Conservation (phyloP, 2,329 filamentous ascomycete genomes). For the Calonectria hawksworthii region DNA sequence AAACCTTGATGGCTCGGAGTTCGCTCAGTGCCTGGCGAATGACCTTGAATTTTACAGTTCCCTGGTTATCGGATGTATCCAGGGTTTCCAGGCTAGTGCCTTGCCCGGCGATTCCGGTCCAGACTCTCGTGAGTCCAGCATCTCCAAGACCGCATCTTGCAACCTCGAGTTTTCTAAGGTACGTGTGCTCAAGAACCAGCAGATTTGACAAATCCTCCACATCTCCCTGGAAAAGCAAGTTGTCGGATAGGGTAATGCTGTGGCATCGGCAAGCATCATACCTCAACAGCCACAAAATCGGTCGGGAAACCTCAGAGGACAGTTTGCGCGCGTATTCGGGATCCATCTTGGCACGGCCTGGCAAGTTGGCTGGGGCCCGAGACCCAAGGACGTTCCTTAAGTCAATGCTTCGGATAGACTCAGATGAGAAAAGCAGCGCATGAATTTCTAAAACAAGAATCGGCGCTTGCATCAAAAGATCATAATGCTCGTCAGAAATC, state of each 20-base stretch:
- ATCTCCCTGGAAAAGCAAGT: conserved; percentile 61
- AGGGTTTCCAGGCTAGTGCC: conserved; percentile 61
- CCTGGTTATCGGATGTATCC: conserved; percentile 67
- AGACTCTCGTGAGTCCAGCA: conserved; percentile 61
- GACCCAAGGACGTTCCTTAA: conserved; percentile 59
- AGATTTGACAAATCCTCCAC: conserved; percentile 61
- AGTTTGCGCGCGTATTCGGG: conserved; percentile 38
- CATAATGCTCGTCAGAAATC: conserved; percentile 62
- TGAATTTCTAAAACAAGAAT: conserved; percentile 70
- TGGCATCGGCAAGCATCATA: conserved; percentile 64
- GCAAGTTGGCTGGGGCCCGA: conserved; percentile 37
- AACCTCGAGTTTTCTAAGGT: conserved; percentile 64
- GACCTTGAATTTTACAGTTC: conserved; percentile 63
- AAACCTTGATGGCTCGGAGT: conserved; percentile 59
- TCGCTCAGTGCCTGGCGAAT: conserved; percentile 60
- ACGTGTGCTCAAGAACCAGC: conserved; percentile 51
- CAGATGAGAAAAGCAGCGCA: conserved; percentile 67
- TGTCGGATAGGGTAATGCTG: conserved; percentile 65
- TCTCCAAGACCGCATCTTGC: conserved; percentile 67
- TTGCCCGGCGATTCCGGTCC: conserved; percentile 62
- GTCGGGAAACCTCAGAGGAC: conserved; percentile 59
- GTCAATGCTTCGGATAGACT: conserved; percentile 68
- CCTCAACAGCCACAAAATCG: conserved; percentile 64
- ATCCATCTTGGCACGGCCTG: conserved; percentile 43
- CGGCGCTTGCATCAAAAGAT: conserved; percentile 63